Percentiles rank a stretch among this genome's conserved stretches.
These are phyloP conservation scores for Thelonectria blattea DNA, from an alignment of 2,329 filamentous ascomycete genomes.

Conservation along the genomic window DNA sequence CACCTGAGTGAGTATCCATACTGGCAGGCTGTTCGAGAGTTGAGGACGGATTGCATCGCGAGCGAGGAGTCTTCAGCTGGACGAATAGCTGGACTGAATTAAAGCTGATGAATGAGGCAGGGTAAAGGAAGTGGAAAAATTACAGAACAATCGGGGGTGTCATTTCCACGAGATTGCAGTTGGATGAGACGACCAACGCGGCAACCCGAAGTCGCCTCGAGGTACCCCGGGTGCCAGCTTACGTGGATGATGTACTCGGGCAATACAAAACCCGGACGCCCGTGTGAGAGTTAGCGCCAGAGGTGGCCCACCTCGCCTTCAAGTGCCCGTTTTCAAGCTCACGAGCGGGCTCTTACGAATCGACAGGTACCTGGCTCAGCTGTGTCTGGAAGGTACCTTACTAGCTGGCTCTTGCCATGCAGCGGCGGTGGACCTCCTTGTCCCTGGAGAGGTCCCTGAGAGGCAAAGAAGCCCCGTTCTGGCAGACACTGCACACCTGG, in stretches of 20 bases:
- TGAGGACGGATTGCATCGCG: neutral
- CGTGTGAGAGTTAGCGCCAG: too few relatives aligned
- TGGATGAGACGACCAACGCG: constrained; percentile 7
- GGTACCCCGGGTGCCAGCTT: constrained; percentile 5
- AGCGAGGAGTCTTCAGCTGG: too few relatives aligned
- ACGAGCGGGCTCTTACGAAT: too few relatives aligned
- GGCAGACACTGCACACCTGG: too few relatives aligned
- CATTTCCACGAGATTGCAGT: constrained; percentile 8
- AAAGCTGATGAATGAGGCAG: neutral
- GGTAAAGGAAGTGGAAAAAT: constrained; percentile 12
- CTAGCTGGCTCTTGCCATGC: too few relatives aligned
- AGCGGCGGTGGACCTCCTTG: too few relatives aligned
- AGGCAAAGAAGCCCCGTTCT: too few relatives aligned
- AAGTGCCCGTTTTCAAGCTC: too few relatives aligned
- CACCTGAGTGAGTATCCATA: neutral
- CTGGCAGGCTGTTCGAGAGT: too few relatives aligned
- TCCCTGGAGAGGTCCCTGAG: too few relatives aligned
- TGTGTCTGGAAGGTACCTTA: too few relatives aligned
- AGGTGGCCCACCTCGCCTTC: neutral
- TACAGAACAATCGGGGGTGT: neutral
- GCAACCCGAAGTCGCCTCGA: neutral
- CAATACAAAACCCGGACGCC: neutral
- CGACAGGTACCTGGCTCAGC: neutral
- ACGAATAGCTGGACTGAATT: too few relatives aligned
- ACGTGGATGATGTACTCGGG: constrained; percentile 6